A percentile compares a stretch with the other conserved stretches of the same genome.
phyloP scores from a whole-genome alignment of 345 rosid genomes.

The Murraya koenigii region DNA sequence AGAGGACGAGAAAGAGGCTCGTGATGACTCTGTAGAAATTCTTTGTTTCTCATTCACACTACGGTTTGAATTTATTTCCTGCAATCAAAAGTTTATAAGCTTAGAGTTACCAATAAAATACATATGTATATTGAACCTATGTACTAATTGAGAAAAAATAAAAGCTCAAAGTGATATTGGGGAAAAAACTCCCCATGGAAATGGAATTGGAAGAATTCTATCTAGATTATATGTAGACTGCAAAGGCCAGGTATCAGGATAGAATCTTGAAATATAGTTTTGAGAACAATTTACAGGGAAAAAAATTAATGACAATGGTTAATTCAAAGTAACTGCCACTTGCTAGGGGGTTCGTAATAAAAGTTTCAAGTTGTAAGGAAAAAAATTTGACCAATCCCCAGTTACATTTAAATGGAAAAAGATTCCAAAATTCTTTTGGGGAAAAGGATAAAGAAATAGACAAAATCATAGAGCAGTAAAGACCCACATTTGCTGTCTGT shows the following conservation, averaged over 20 bases:
- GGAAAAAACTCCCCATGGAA: neutral
- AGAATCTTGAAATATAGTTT: neutral
- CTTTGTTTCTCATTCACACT: slow-evolving; percentile 64
- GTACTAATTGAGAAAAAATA: neutral
- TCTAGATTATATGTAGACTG: neutral
- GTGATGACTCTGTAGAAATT: slow-evolving; percentile 72
- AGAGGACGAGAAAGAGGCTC: slow-evolving; percentile 81
- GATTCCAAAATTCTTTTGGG: neutral
- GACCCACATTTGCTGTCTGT: slow-evolving; percentile 43
- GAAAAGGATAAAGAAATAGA: neutral
- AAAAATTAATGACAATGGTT: neutral
- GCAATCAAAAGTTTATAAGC: slow-evolving; percentile 29
- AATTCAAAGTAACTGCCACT: neutral
- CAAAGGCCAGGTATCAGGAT: neutral
- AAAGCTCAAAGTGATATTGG: neutral
- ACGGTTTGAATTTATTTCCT: slow-evolving; percentile 48
- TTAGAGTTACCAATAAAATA: slow-evolving; percentile 5
- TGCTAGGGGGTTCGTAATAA: neutral
- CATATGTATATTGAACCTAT: neutral
- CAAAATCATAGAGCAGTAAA: neutral
- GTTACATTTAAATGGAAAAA: neutral
- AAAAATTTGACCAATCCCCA: neutral
- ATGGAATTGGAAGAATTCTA: neutral
- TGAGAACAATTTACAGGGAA: neutral
- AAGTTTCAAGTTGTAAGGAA: neutral